These are phyloP conservation scores for Xylariales sp. DNA, from an alignment of 2,329 filamentous ascomycete genomes.

Conservation along the genomic window DNA sequence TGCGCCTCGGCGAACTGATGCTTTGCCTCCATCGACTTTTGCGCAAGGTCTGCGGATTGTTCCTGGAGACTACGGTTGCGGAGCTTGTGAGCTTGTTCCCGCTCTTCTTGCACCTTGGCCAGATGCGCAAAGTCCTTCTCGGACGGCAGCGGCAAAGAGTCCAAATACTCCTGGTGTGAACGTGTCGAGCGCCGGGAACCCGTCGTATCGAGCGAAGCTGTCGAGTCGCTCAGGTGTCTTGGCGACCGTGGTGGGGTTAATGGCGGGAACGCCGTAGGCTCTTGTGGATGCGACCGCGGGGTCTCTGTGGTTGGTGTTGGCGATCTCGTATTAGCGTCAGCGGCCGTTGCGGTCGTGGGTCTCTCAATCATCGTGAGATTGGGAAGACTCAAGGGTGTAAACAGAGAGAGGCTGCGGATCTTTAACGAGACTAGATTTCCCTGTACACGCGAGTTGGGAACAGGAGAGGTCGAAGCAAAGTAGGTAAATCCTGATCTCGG, in stretches of 20 bases:
- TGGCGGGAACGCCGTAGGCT: constrained; percentile 13
- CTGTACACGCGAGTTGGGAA: neutral
- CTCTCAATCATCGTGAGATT: constrained; percentile 10
- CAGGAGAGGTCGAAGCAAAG: constrained; percentile 1
- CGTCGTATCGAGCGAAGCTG: constrained; percentile 17
- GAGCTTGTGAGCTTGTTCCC: constrained; percentile 39
- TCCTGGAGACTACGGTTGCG: constrained; percentile 31
- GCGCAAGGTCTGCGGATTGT: constrained; percentile 13
- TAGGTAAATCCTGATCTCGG: neutral
- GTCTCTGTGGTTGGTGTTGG: constrained; percentile 10
- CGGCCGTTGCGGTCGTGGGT: constrained; percentile 3
- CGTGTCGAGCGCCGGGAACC: constrained; percentile 19
- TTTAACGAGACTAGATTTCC: neutral
- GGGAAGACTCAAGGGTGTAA: neutral
- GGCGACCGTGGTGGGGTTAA: constrained; percentile 19
- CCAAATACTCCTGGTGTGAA: constrained; percentile 41
- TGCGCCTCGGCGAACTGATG: constrained; percentile 30
- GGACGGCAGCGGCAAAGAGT: constrained; percentile 44
- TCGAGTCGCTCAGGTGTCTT: constrained; percentile 14
- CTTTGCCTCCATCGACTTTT: constrained; percentile 22
- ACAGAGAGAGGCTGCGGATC: neutral
- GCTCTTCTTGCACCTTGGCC: constrained; percentile 41
- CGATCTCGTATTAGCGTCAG: constrained; percentile 7
- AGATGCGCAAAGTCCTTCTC: constrained; percentile 44
- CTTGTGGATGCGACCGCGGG: constrained; percentile 11